phyloP scores from a whole-genome alignment of 108 stramenopile genomes.

The Cyclotella kingstonii region DNA sequence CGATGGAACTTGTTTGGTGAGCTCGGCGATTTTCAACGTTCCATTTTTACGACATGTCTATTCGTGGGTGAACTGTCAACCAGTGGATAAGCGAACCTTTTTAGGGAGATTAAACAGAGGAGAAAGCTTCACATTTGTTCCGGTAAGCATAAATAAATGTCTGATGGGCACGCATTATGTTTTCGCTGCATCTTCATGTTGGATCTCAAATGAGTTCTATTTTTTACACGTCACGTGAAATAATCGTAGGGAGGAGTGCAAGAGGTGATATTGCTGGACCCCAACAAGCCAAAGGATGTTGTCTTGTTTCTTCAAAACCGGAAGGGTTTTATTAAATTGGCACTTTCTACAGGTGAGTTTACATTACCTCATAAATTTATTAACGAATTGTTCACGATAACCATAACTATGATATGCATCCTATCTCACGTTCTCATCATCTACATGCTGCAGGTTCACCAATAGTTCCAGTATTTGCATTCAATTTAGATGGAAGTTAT shows the following conservation, averaged over 20 bases:
- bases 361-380: no score
- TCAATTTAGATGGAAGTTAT: constrained; percentile 57
- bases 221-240: not conserved
- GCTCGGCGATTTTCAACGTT: constrained; percentile 43
- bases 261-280: constrained; percentile 49
- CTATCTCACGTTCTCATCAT: no score
- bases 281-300: constrained; percentile 39
- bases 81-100: constrained; percentile 55
- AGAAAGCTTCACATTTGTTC: constrained; percentile 47
- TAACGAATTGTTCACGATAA: no score
- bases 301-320: constrained; percentile 63
- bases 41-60: constrained; percentile 60
- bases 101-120: constrained; percentile 27
- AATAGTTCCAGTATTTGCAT: constrained; percentile 83
- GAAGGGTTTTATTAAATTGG: constrained; percentile 86
- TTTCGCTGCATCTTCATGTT: not conserved
- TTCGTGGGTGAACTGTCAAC: constrained; percentile 31
- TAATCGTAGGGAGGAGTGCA: constrained; percentile 53
- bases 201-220: not conserved
- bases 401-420: no score
- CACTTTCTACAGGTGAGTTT: constrained; percentile 60
- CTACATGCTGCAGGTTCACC: no score
- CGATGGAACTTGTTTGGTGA: constrained; percentile 38
- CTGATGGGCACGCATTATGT: not conserved
- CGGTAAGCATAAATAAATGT: constrained; percentile 12